Percentiles rank a stretch among this genome's conserved stretches.
phyloP scores from a whole-genome alignment of 495 filamentous ascomycete genomes.

The Terfezia claveryi region DNA sequence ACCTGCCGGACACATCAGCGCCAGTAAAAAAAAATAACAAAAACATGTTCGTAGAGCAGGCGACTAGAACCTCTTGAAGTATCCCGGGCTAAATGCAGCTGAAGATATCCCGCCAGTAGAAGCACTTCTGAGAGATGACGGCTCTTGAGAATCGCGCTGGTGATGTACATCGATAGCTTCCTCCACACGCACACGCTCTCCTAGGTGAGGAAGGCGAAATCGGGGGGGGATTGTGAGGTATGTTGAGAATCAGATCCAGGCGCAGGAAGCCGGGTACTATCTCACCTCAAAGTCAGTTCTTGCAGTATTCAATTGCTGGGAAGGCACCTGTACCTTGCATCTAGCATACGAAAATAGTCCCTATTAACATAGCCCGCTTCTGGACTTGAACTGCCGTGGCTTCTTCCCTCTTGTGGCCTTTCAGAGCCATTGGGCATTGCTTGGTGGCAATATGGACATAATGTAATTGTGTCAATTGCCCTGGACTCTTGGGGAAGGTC shows the following conservation, averaged over 20 bases:
- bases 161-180: not conserved
- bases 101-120: conserved; percentile 49
- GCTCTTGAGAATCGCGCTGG: too few relatives aligned
- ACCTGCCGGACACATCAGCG: conserved; percentile 20
- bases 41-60: not conserved
- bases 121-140: conserved; percentile 20
- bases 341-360: conserved; percentile 85
- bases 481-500: conserved; percentile 28
- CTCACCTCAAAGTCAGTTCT: not conserved
- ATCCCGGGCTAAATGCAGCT: conserved; percentile 70
- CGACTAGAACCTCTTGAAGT: conserved; percentile 40
- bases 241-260: conserved; percentile 17
- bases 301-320: too few relatives aligned
- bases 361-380: conserved; percentile 60
- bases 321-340: conserved; percentile 24
- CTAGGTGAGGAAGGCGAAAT: conserved; percentile 8
- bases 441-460: conserved; percentile 72
- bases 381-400: conserved; percentile 6
- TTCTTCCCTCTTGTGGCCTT: conserved; percentile 22
- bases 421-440: conserved; percentile 34
- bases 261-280: conserved; percentile 26
- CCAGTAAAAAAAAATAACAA: not conserved
- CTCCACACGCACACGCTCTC: conserved; percentile 9
- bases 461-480: conserved; percentile 27
- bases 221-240: conserved; percentile 16